Base-by-base conservation (phyloP, 1,284 basidiomycete genomes). In the Leccinum pallidistipes region DNA sequence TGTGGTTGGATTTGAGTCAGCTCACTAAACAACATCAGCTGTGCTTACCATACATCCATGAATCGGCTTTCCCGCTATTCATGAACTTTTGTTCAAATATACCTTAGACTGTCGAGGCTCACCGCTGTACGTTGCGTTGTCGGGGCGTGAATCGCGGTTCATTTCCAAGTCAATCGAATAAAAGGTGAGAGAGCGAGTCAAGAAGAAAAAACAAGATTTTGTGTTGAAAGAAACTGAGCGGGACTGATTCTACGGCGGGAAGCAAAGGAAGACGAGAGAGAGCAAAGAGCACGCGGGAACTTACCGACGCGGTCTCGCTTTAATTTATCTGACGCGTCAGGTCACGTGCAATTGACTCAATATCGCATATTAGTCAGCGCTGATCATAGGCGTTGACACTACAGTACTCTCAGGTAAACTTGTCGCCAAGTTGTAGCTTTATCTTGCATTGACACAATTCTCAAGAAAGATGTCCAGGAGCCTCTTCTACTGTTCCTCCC, bases 321-420 rank as follows among this genome's bases (percentile, higher is more conserved):
- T 55, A 62, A 77, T 71, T 72, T 72, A 77, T 77, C 65, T 62
- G 21, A 62, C 77, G 75, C 70, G 76, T 70, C 58, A 16, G 58
- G 34, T 75, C 74, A 68, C 75, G 72, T 77, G 77, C 29, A 10
- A n/a, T 61, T 74, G 60, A 63, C 49, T 65, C 49, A 47, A 47
- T 29, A 21, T 18, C 8, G 55, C 40, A 40, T n/a, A 40, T 56
- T 56, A 51, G 55, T 56, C 43, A 52, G n/a, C 31, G 55, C 36
- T 65, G 54, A 67, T 65, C 38, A 32, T 34, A 18, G 43, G 18
- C 57, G 4, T 61, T 69, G 68, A 55, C 55, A 21, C 21, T 21
- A 21, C 21, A 21, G 21, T 21, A 21, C 21, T 50, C 63, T 45
- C 27, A 45, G 3, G 24, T 27, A 27, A 27, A 24, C 27, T 27